Percentiles rank a stretch among this genome's conserved stretches.
Conservation (phyloP, 768 basidiomycete species). For the Trichaptum fuscoviolaceum region DNA sequence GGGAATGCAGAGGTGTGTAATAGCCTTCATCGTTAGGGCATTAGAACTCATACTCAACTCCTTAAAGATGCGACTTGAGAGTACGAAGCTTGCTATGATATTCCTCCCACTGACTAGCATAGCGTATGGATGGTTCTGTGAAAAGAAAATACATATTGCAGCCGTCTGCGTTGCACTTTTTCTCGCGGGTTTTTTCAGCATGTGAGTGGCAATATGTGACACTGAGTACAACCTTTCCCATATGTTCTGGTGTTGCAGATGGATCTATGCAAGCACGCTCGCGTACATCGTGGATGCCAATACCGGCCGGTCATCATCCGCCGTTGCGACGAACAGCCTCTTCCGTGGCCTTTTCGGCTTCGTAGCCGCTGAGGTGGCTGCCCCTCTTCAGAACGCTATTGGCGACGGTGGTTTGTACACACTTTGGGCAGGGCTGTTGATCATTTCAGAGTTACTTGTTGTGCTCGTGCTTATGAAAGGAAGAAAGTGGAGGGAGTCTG, state of each 20-base stretch:
- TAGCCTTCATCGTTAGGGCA: background rate
- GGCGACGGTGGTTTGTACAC: constrained; percentile 83
- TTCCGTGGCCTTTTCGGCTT: constrained; percentile 70
- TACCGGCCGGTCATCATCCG: constrained; percentile 69
- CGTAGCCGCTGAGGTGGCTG: constrained; percentile 63
- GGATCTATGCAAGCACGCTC: constrained; percentile 63
- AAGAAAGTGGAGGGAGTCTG: constrained; percentile 48
- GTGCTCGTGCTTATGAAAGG: constrained; percentile 60
- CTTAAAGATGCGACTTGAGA: constrained; percentile 66
- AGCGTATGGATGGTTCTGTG: constrained; percentile 71
- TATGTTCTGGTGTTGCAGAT: constrained; percentile 26
- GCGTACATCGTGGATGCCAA: constrained; percentile 89
- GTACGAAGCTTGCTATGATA: constrained; percentile 52
- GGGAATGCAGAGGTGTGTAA: constrained; percentile 60
- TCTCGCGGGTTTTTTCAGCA: constrained; percentile 64
- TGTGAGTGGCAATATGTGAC: constrained; percentile 40
- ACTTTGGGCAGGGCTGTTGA: constrained; percentile 51
- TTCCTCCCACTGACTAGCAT: constrained; percentile 55
- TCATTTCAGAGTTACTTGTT: constrained; percentile 48
- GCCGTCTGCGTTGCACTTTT: constrained; percentile 71
- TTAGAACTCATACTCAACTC: too few relatives aligned
- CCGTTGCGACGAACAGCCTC: constrained; percentile 70
- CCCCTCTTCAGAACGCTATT: constrained; percentile 63
- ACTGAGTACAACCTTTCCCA: background rate
- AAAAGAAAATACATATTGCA: constrained; percentile 57